Conservation (phyloP, 345 rosid genomes). For the Schrenkiella parvula region DNA sequence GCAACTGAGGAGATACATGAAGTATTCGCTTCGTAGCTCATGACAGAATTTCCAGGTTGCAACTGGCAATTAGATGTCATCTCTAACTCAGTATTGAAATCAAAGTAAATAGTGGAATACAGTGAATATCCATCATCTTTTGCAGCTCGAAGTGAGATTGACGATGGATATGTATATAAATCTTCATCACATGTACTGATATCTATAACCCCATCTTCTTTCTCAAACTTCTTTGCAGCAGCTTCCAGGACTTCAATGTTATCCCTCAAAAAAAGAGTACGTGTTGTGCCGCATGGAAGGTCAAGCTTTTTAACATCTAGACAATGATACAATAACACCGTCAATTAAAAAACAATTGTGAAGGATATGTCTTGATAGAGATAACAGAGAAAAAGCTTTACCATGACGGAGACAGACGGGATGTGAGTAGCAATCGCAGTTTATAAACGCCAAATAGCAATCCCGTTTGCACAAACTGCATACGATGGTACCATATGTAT, state of each 20-base stretch:
- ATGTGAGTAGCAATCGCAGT: slow-evolving; percentile 65
- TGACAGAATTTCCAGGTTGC: slow-evolving; percentile 17
- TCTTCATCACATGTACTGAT: slow-evolving; percentile 43
- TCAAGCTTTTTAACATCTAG: slow-evolving; percentile 60
- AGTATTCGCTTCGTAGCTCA: slow-evolving; percentile 39
- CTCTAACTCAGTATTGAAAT: slow-evolving; percentile 17
- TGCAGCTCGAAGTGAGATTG: slow-evolving; percentile 34
- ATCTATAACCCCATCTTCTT: slow-evolving; percentile 38
- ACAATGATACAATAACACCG: slow-evolving; percentile 17
- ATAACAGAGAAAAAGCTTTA: slow-evolving; percentile 31
- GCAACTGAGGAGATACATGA: slow-evolving; percentile 44
- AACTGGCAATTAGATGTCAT: background rate
- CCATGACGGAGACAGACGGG: slow-evolving; percentile 87
- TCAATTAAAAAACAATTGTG: background rate
- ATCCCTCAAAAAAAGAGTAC: slow-evolving; percentile 69
- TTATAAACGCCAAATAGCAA: slow-evolving; percentile 78
- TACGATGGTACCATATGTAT: slow-evolving; percentile 57
- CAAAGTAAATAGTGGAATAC: slow-evolving; percentile 58
- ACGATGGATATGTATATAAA: slow-evolving; percentile 47
- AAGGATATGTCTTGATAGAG: background rate
- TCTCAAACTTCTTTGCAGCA: slow-evolving; percentile 79
- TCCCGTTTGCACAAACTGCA: slow-evolving; percentile 93
- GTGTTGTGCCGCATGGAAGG: slow-evolving; percentile 66
- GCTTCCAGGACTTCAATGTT: slow-evolving; percentile 69
- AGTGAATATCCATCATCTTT: slow-evolving; percentile 61